Percentiles rank a stretch among this genome's conserved stretches.
Conservation (phyloP, 2,329 filamentous ascomycete species). For the Hypocreales sp. region DNA sequence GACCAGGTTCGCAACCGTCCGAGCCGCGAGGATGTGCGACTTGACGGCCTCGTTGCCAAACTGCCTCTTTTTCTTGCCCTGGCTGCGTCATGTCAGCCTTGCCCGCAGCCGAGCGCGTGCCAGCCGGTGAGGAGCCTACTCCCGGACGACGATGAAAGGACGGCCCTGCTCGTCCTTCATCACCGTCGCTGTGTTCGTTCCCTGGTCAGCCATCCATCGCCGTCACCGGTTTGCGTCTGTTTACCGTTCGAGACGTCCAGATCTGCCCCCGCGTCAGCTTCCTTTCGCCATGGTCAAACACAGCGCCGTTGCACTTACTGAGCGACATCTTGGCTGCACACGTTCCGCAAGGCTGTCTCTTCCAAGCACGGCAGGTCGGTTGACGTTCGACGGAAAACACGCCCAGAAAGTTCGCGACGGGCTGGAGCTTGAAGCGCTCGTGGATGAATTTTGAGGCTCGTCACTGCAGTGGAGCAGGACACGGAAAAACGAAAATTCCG, state of each 20-base stretch:
- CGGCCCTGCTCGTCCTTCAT: constrained; percentile 96
- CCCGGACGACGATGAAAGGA: constrained; percentile 95
- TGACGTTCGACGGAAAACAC: too few species aligned
- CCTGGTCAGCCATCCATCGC: constrained; percentile 6
- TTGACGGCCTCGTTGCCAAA: constrained; percentile 97
- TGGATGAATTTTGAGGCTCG: too few species aligned
- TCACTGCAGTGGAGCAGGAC: constrained; percentile 9
- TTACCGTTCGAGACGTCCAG: constrained; percentile 74
- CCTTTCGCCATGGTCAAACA: constrained; percentile 2
- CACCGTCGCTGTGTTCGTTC: constrained; percentile 39
- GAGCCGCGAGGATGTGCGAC: constrained; percentile 90
- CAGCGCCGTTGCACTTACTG: constrained; percentile 16
- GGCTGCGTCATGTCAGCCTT: constrained; percentile 50
- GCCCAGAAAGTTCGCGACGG: constrained; percentile 11
- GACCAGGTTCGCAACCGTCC: constrained; percentile 92
- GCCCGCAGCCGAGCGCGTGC: too few species aligned
- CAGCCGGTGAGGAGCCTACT: constrained; percentile 42
- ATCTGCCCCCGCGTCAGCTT: constrained; percentile 38
- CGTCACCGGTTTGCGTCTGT: constrained; percentile 7
- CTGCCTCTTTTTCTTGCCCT: constrained; percentile 94
- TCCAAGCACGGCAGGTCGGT: too few species aligned
- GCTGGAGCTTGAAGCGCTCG: constrained; percentile 15
- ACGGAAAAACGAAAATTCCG: constrained; percentile 13
- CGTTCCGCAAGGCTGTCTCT: constrained; percentile 12
- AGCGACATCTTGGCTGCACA: constrained; percentile 19